These are phyloP conservation scores for Mycena haematopus DNA, from an alignment of 768 basidiomycete genomes.

Conservation along the genomic window DNA sequence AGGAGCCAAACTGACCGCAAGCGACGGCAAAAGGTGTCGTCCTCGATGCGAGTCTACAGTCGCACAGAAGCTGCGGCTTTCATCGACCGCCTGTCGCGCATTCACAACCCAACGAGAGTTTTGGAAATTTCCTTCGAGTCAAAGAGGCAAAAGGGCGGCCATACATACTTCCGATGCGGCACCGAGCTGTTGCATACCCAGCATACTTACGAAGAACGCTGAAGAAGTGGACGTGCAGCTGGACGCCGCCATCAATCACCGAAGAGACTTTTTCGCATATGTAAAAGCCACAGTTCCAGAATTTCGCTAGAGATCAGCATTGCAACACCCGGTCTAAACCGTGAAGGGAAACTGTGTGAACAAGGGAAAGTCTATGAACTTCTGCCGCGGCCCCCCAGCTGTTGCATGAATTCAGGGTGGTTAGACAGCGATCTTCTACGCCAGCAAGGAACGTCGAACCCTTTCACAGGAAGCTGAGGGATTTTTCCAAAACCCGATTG, in stretches of 20 bases:
- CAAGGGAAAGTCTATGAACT: constrained; percentile 1
- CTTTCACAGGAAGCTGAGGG: no score
- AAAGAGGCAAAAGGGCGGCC: not conserved
- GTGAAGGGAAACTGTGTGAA: not conserved
- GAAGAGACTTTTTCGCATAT: not conserved
- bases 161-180: not conserved
- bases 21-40: not conserved
- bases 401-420: no score
- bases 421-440: not conserved
- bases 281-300: not conserved
- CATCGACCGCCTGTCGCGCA: no score
- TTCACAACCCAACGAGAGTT: not conserved
- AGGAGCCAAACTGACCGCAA: constrained; percentile 1
- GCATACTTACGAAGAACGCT: not conserved
- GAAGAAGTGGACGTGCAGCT: not conserved
- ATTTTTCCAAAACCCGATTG: not conserved
- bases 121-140: not conserved
- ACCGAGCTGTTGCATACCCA: not conserved
- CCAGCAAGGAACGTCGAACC: not conserved
- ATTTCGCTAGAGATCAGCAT: not conserved
- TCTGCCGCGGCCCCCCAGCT: not conserved
- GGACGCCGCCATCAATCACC: not conserved
- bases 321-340: not conserved
- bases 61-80: not conserved
- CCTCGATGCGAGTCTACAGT: constrained; percentile 4